Percentiles rank a stretch among this genome's conserved stretches.
Conservation (phyloP, 495 filamentous ascomycete species). For the Recurvomyces mirabilis region DNA sequence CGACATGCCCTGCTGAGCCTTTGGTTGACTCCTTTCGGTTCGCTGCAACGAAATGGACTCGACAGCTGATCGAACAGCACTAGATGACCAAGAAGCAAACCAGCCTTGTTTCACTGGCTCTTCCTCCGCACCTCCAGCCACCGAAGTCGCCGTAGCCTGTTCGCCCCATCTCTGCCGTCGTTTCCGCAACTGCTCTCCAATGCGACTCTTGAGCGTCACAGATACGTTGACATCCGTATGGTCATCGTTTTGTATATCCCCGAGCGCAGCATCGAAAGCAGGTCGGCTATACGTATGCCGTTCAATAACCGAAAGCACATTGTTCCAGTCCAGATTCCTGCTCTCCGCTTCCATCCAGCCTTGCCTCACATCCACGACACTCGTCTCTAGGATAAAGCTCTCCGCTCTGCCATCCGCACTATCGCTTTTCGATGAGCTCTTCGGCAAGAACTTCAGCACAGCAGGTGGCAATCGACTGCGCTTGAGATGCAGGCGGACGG, state of each 20-base stretch:
- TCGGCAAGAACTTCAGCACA: constrained; percentile 70
- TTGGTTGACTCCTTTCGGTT: constrained; percentile 70
- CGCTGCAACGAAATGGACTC: constrained; percentile 77
- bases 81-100: constrained; percentile 63
- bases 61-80: constrained; percentile 75
- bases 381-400: constrained; percentile 86
- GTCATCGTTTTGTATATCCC: constrained; percentile 25
- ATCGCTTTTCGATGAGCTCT: constrained; percentile 54
- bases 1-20: constrained; percentile 90
- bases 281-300: constrained; percentile 62
- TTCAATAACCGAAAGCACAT: constrained; percentile 85
- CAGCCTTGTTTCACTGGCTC: constrained; percentile 48
- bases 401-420: constrained; percentile 53
- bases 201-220: constrained; percentile 71
- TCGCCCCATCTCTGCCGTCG: constrained; percentile 44
- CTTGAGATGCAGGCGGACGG: constrained; percentile 85
- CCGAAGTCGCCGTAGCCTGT: constrained; percentile 23
- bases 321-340: constrained; percentile 50
- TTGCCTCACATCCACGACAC: constrained; percentile 75
- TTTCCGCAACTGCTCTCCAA: constrained; percentile 55
- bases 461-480: constrained; percentile 78
- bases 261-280: no score
- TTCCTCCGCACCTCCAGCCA: constrained; percentile 35
- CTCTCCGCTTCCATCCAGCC: constrained; percentile 52
- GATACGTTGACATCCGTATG: constrained; percentile 73